These are phyloP conservation scores for Fusarium buxicola DNA, from an alignment of 2,329 filamentous ascomycete genomes.

Conservation along the genomic window DNA sequence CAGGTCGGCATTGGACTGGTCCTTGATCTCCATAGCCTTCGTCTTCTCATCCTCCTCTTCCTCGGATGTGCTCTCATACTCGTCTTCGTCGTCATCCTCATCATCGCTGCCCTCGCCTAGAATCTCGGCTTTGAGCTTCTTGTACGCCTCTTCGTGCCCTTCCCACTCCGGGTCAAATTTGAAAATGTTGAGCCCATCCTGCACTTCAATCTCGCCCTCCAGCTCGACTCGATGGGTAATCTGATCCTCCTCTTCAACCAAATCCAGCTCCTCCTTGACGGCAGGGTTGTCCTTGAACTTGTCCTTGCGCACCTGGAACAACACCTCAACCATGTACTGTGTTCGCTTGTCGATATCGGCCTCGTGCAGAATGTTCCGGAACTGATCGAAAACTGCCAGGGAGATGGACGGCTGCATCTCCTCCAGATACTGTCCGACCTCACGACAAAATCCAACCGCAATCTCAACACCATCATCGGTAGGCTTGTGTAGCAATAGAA, in stretches of 20 bases:
- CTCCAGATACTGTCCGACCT: conserved; percentile 93
- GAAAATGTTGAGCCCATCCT: conserved; percentile 94
- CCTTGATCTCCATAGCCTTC: conserved; percentile 93
- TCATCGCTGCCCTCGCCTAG: conserved; percentile 91
- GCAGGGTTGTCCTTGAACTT: conserved; percentile 95
- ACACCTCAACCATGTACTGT: conserved; percentile 99
- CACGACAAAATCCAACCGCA: conserved; percentile 90
- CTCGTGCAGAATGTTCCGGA: conserved; percentile 94
- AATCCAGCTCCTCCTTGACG: conserved; percentile 89
- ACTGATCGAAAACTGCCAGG: conserved; percentile 93
- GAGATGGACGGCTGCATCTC: conserved; percentile 94
- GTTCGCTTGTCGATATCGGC: conserved; percentile 97
- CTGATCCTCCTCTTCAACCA: conserved; percentile 98
- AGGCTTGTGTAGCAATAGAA: conserved; percentile 93
- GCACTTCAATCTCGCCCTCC: conserved; percentile 84
- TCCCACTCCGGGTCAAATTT: conserved; percentile 93
- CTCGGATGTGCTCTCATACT: conserved; percentile 75
- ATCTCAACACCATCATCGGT: conserved; percentile 99
- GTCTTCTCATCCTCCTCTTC: conserved; percentile 82
- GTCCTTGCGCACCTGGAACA: conserved; percentile 97
- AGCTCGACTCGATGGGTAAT: conserved; percentile 89
- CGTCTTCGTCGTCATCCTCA: conserved; percentile 73
- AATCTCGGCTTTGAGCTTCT: conserved; percentile 91
- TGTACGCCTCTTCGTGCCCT: conserved; percentile 90
- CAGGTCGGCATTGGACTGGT: conserved; percentile 95